Base-by-base conservation (phyloP, 2,329 filamentous ascomycete genomes). In the Dryadomyces quercus-mongolicae region DNA sequence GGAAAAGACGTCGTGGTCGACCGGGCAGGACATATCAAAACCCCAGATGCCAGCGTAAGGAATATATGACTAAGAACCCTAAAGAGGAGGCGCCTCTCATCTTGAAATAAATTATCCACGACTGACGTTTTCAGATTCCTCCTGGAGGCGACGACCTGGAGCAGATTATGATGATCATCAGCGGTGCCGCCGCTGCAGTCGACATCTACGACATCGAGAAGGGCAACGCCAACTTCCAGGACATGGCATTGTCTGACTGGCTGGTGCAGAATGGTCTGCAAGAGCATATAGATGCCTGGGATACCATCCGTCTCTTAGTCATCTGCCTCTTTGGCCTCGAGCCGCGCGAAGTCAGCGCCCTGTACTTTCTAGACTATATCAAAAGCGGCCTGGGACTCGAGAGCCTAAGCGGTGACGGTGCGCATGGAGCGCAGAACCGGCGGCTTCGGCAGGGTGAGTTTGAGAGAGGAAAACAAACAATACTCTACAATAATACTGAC, bases 331-430 rank as follows among this genome's bases (percentile, higher is more conserved):
- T 79, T 2, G 77, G 77, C 1, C 63, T 71, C 1, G 73, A 78
- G 31, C 70, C 76, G 0, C 57, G 55, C 1, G 74, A 80, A 16
- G 60, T 79, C 4, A 74, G 70, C 7, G 75, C 77, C 0, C 61
- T 76, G 1, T 81, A 67, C 60, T 78, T 81, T 59, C 65, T 82
- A 21, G 69, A 77, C 59, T 80, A 81, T 63, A 74, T 73, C 67
- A 73, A 71, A 57, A 71, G 68, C 8, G 74, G 74, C 1, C 71
- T 71, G 3, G 78, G 79, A 0, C 64, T 81, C 2, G 56, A 75
- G 54, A 65, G 71, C 46, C 75, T 81, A 69, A 66, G 74, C 0
- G 76, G 74, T 1, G 77, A 81, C 58, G 60, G 67, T 22, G 73
- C 74, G 54, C 60, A 70, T 44, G 79, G 78, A 2, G 78, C 72